Percentiles rank a stretch among this genome's conserved stretches.
Conservation (phyloP, 495 filamentous ascomycete genomes). For the Xylaria curta region DNA sequence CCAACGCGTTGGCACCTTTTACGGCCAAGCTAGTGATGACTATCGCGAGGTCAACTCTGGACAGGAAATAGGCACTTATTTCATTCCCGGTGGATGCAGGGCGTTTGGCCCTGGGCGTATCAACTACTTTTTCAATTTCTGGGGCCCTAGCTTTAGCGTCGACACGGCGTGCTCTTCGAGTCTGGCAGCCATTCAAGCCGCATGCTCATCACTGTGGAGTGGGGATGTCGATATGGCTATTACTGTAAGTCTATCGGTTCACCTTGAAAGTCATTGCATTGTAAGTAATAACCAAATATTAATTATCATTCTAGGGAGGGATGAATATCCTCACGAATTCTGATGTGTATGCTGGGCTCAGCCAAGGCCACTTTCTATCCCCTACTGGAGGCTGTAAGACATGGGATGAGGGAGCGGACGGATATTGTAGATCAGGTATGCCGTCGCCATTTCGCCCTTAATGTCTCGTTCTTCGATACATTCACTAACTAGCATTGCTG, state of each 20-base stretch:
- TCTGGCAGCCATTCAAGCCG: constrained; percentile 39
- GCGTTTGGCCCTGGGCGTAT: constrained; percentile 66
- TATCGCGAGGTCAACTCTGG: constrained; percentile 78
- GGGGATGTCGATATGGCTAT: constrained; percentile 67
- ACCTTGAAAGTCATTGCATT: too few relatives aligned
- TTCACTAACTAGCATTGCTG: too few relatives aligned
- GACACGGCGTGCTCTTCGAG: constrained; percentile 53
- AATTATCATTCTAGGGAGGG: constrained; percentile 32
- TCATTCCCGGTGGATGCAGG: constrained; percentile 76
- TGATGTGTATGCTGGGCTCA: background rate
- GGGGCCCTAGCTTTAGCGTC: constrained; percentile 47
- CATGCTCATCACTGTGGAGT: constrained; percentile 59
- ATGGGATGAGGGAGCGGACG: constrained; percentile 47
- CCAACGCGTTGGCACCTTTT: constrained; percentile 70
- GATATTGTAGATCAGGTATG: constrained; percentile 52
- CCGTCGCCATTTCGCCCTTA: too few relatives aligned
- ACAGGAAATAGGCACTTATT: constrained; percentile 81
- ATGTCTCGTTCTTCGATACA: too few relatives aligned
- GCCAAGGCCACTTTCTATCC: constrained; percentile 11
- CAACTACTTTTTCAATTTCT: constrained; percentile 52
- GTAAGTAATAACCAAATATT: too few relatives aligned
- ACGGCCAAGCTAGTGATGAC: constrained; percentile 82
- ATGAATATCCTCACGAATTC: constrained; percentile 26
- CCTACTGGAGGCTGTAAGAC: constrained; percentile 32
- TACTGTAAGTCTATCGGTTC: background rate